Base-by-base conservation (phyloP, 352 stramenopile genomes). In the Pythium coloratum region DNA sequence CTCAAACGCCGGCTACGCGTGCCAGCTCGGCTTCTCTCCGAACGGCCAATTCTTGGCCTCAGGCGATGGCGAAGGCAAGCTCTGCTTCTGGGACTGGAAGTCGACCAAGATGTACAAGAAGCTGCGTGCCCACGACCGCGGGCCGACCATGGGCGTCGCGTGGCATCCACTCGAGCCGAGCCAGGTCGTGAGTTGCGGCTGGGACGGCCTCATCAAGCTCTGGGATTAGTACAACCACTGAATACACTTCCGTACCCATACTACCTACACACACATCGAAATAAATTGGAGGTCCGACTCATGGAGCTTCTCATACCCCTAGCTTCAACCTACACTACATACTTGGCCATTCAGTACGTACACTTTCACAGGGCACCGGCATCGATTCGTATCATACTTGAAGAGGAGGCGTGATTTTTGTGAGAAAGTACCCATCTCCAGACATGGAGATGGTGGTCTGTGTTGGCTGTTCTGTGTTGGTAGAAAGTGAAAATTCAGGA, bases 51-150 rank as follows among this genome's bases (percentile, higher is more conserved):
- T 88, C 71, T 64, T 94, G 42, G 88, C 96, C 33, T 99, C 93
- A 47, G 98, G 98, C 33, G 97, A 99, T 73, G 94, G 94, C 26
- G 92, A 98, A 66, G 98, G 98, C 55, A 97, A 97, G 60, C 64
- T 99, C n/a, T 98, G 92, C 59, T 97, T 99, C 77, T 99, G 97
- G 97, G 97, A 99, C 78, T 99, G 97, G 90, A 99, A 99, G 66
- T 91, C 83, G 51, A 97, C 90, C 59, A 98, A 97, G 71, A 80
- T 97, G 71, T 78, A 95, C 66, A 91, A 90, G 76, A 92, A 93
- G 64, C 69, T 96, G 54, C 77, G 70, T 12, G 96, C 95, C 3
- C 97, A 99, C 78, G 89, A 98, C 59, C 88, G 88, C 26, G 96
- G 97, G 2, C 97, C 97, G 30, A 96, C 89, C 65, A 99, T 99